These are phyloP conservation scores for Cutaneotrichosporon cutaneum DNA, from an alignment of 1,284 basidiomycete genomes.

Conservation along the genomic window DNA sequence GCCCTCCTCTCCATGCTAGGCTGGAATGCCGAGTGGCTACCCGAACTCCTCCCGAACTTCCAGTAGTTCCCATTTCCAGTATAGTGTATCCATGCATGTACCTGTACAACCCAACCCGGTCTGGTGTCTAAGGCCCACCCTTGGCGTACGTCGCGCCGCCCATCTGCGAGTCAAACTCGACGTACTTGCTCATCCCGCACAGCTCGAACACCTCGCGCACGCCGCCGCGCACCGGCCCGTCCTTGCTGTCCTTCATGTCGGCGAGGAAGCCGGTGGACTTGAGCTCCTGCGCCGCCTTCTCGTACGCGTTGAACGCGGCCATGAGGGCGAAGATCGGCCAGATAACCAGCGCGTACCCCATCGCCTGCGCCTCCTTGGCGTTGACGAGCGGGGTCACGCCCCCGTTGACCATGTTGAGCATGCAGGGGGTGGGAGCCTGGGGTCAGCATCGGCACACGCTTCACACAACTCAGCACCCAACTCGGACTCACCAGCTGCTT, in stretches of 20 bases:
- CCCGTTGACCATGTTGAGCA: slow-evolving; percentile 73
- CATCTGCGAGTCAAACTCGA: slow-evolving; percentile 15
- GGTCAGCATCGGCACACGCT: too few species aligned
- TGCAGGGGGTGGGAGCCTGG: slow-evolving; percentile 51
- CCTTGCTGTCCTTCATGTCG: slow-evolving; percentile 2
- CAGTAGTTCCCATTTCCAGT: background rate
- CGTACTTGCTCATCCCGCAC: slow-evolving; percentile 10
- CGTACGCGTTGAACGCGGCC: slow-evolving; percentile 21
- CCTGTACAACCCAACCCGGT: background rate
- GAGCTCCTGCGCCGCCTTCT: slow-evolving; percentile 16
- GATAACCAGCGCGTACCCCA: slow-evolving; percentile 26
- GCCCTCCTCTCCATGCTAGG: background rate
- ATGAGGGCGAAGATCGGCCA: slow-evolving; percentile 26
- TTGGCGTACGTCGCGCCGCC: slow-evolving; percentile 15
- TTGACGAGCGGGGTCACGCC: slow-evolving; percentile 72
- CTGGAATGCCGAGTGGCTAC: slow-evolving; percentile 2
- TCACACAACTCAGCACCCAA: slow-evolving; percentile 29
- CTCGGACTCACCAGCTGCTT: slow-evolving; percentile 62
- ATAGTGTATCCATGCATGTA: background rate
- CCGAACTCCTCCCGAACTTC: slow-evolving; percentile 2
- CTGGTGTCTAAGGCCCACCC: background rate
- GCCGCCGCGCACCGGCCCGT: slow-evolving; percentile 8
- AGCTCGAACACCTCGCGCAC: slow-evolving; percentile 20
- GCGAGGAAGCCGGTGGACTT: slow-evolving; percentile 15
- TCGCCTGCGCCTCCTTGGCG: slow-evolving; percentile 33